A percentile compares a stretch with the other conserved stretches of the same genome.
Evolutionary conservation across 2,329 filamentous ascomycete species (phyloP).

Genomic region (Diaporthe aspalathi): DNA sequence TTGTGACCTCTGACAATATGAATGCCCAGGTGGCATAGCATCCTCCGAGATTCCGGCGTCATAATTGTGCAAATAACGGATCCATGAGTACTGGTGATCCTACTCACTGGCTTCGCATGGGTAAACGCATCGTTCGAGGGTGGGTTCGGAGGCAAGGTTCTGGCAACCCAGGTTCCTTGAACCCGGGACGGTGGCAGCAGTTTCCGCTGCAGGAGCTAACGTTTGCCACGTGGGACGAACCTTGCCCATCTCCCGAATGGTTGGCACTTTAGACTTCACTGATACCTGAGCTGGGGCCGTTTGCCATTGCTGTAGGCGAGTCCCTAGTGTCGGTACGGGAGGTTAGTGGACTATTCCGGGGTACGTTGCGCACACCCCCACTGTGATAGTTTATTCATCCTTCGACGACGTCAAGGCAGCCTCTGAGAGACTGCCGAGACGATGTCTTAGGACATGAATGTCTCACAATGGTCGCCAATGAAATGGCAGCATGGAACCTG

Average conservation of each 20-base stretch:
- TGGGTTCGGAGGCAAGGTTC: not conserved
- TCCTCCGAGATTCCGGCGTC: not conserved
- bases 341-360: not conserved
- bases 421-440: too few species aligned
- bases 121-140: not conserved
- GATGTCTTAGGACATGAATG: not conserved
- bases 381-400: too few species aligned
- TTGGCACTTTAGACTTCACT: not conserved
- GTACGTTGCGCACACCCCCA: not conserved
- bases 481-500: too few species aligned
- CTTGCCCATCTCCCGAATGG: not conserved
- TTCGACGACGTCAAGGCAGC: not conserved
- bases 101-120: not conserved
- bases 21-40: not conserved
- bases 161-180: not conserved
- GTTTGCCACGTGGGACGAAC: conserved; percentile 16
- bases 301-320: not conserved
- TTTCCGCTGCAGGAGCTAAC: conserved; percentile 4
- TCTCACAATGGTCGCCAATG: not conserved
- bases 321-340: not conserved
- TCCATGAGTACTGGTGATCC: not conserved
- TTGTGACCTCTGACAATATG: not conserved
- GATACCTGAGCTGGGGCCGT: not conserved
- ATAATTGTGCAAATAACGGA: not conserved
- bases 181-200: not conserved